Evolutionary conservation across 2,329 filamentous ascomycete genomes (phyloP).

Genomic region (Scedosporium boydii): DNA sequence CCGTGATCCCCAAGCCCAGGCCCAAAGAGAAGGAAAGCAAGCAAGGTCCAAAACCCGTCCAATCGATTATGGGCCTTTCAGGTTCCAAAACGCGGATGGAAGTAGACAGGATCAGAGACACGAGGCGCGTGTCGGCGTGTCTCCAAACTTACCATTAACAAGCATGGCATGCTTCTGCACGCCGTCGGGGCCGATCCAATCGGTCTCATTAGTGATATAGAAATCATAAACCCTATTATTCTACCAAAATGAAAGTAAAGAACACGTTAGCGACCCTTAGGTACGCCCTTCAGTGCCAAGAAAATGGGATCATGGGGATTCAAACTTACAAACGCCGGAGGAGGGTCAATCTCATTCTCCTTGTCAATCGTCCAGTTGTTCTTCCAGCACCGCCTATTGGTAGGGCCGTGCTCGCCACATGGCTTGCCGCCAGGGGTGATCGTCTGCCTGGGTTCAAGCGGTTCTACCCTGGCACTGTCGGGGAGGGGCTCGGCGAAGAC

Average conservation of each 20-base stretch:
- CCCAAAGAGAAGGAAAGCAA: neutral
- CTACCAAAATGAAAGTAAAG: neutral
- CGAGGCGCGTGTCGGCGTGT: neutral
- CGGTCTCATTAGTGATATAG: slow-evolving; percentile 15
- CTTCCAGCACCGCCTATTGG: slow-evolving; percentile 21
- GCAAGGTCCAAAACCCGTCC: neutral
- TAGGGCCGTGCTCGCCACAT: slow-evolving; percentile 19
- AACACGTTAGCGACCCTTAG: no score
- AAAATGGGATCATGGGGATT: neutral
- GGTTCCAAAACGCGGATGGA: neutral
- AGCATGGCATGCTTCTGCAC: slow-evolving; percentile 27
- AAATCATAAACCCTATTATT: slow-evolving; percentile 16
- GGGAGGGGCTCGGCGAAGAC: neutral
- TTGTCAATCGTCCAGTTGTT: slow-evolving; percentile 20
- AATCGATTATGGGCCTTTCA: neutral
- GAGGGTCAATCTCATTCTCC: slow-evolving; percentile 18
- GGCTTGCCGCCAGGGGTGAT: slow-evolving; percentile 13
- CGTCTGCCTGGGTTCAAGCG: slow-evolving; percentile 12
- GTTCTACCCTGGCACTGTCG: neutral
- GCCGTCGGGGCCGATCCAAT: slow-evolving; percentile 14
- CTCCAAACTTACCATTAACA: slow-evolving; percentile 26
- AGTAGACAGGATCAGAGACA: neutral
- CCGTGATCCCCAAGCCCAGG: neutral
- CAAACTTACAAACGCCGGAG: slow-evolving; percentile 12
- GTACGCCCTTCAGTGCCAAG: neutral